Base-by-base conservation (phyloP, 2,329 filamentous ascomycete genomes). In the Pyrenochaeta sp. region DNA sequence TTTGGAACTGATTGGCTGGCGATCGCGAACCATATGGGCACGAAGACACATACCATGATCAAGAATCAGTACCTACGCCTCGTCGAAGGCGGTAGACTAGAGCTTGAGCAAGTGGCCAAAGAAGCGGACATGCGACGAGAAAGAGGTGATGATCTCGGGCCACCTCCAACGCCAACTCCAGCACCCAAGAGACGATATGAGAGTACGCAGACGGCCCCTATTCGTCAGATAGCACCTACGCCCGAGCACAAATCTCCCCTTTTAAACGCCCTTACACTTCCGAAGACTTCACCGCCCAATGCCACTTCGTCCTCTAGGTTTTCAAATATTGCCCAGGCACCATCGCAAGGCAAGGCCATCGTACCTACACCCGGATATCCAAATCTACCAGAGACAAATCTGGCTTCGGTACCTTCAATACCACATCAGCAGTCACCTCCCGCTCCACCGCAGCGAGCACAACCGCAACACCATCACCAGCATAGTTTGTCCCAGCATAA, bases 31-130 rank as follows among this genome's bases (percentile, higher is more conserved):
- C 88, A 92, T 68, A 93, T 95, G 90, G 89, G 90, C 49, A 92
- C 91, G 4, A 94, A 94, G 78, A 94, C 91, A 19, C 85, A 90
- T 54, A 90, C 91, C n/a, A 95, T 95, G 91, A 91, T 73, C 50
- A 83, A 83, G 69, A 84, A 84, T 69, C 79, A 83, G 64, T 84
- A 81, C 56, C 67, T 79, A 50, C 80, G 82, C 51, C 74, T 80
- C 49, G 72, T 82, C 12, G 80, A 82, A 52, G 71, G 77, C 32
- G 80, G 80, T 9, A 77, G 75, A 40, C 64, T 71, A 47, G 81
- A 82, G 24, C 73, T 83, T 3, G 74, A 79, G 50, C 68, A 77
- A 42, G 65, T 74, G 3, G 82, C 81, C 1, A 68, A 72, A n/a
- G 69, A 77, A 52, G 81, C 81, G 24, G 79, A 83, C 59, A 58